Percentiles rank a stretch among this genome's conserved stretches.
Evolutionary conservation across 305 asterid species (phyloP).

Genomic region (Vinca major): DNA sequence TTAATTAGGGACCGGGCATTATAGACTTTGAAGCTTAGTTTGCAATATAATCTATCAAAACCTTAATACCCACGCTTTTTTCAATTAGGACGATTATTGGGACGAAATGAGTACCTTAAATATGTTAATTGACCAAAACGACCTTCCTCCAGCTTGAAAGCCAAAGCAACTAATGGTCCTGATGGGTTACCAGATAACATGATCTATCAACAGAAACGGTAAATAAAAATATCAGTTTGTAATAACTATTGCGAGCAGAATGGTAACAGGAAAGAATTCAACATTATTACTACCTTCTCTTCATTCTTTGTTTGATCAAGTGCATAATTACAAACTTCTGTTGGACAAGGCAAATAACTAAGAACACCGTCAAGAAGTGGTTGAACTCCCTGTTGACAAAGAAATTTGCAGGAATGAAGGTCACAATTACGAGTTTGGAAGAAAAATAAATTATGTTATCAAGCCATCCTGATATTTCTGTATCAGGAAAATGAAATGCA

Average conservation of each 20-base stretch:
- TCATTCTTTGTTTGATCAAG: constrained; percentile 88
- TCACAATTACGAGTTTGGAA: constrained; percentile 1
- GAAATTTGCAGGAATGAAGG: constrained; percentile 17
- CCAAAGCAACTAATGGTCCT: constrained; percentile 94
- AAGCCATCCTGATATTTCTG: not conserved
- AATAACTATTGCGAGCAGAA: not conserved
- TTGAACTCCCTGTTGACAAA: constrained; percentile 73
- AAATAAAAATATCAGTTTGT: constrained; percentile 5
- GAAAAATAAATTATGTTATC: not conserved
- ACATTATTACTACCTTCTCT: constrained; percentile 57
- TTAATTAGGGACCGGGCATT: no score
- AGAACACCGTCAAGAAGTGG: constrained; percentile 95
- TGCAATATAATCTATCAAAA: no score
- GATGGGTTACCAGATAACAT: constrained; percentile 72
- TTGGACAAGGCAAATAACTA: constrained; percentile 80
- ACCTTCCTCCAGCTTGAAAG: constrained; percentile 96
- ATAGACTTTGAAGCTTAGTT: no score
- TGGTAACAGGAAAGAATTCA: constrained; percentile 11
- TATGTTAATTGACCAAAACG: constrained; percentile 91
- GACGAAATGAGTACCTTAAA: constrained; percentile 47
- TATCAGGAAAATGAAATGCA: not conserved
- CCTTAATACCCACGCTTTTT: no score
- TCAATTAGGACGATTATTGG: no score
- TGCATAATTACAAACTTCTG: constrained; percentile 75
- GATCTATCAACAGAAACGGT: constrained; percentile 41